These are phyloP conservation scores for Penicillium nordicum DNA, from an alignment of 2,329 filamentous ascomycete genomes.

Conservation along the genomic window DNA sequence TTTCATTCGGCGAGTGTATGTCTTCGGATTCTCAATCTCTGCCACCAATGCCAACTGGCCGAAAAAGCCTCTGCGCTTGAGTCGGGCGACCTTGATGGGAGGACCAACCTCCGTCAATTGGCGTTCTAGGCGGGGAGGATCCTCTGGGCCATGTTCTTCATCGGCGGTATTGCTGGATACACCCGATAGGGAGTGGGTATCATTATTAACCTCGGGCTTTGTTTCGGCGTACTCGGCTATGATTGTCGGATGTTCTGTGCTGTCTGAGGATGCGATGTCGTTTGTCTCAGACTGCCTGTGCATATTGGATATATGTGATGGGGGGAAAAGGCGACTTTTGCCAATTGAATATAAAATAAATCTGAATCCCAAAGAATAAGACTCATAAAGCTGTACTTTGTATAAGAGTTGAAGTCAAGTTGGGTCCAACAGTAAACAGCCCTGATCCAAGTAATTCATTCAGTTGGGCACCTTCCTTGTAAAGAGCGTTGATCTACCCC, in stretches of 20 bases:
- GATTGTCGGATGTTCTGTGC: conserved; percentile 3
- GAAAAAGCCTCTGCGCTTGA: conserved; percentile 67
- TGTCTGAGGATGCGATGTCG: background rate
- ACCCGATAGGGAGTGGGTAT: conserved; percentile 18
- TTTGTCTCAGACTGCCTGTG: background rate
- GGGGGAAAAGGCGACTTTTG: background rate
- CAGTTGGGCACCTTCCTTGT: background rate
- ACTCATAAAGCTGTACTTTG: background rate
- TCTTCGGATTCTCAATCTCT: conserved; percentile 72
- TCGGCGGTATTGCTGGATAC: conserved; percentile 16
- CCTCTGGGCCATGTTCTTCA: conserved; percentile 20
- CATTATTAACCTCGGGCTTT: conserved; percentile 12
- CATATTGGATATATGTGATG: conserved; percentile 4
- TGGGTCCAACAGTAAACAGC: background rate
- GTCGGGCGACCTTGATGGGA: conserved; percentile 49
- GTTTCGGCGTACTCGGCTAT: background rate
- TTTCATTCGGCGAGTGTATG: conserved; percentile 71
- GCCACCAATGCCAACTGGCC: conserved; percentile 68
- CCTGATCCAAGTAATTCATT: background rate
- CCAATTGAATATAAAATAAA: background rate
- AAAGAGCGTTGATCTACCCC: background rate
- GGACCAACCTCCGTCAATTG: conserved; percentile 28
- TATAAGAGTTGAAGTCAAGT: background rate
- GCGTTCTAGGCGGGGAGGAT: conserved; percentile 12
- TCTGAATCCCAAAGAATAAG: background rate